A percentile compares a stretch with the other conserved stretches of the same genome.
These are phyloP conservation scores for Candida krabiensis DNA, from an alignment of 805 yeast species.

Conservation along the genomic window DNA sequence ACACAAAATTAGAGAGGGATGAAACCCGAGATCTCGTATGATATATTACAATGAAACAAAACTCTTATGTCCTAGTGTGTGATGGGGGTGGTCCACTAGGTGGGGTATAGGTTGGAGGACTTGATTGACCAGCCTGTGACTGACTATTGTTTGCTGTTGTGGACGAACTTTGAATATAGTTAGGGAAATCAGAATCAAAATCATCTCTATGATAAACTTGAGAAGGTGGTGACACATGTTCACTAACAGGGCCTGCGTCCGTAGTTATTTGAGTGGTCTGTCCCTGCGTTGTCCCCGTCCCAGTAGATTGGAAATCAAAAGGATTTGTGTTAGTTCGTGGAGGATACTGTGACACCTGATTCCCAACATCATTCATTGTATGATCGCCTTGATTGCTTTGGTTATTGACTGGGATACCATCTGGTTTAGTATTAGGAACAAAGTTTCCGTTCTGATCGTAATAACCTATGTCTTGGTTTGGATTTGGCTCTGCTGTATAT, in stretches of 20 bases:
- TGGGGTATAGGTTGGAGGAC: constrained; percentile 15
- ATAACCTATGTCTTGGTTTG: constrained; percentile 70
- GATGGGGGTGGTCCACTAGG: constrained; percentile 25
- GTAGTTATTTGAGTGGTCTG: constrained; percentile 3
- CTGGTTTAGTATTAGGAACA: constrained; percentile 31
- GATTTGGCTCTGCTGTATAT: constrained; percentile 65
- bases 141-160: constrained; percentile 3
- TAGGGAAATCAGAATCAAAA: constrained; percentile 14
- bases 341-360: neutral
- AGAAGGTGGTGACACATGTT: constrained; percentile 4
- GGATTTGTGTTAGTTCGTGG: constrained; percentile 9
- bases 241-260: constrained; percentile 5
- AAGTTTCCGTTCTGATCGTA: constrained; percentile 65
- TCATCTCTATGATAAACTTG: constrained; percentile 13
- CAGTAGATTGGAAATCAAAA: constrained; percentile 13
- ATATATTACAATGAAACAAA: too few species aligned
- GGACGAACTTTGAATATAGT: constrained; percentile 6
- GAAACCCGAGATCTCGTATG: too few species aligned
- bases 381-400: neutral
- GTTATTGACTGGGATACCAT: constrained; percentile 10
- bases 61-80: too few species aligned
- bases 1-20: too few species aligned
- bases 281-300: constrained; percentile 4
- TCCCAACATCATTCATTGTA: neutral
- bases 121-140: neutral